These are phyloP conservation scores for Alternaria gansuensis DNA, from an alignment of 2,329 filamentous ascomycete genomes.

Conservation along the genomic window DNA sequence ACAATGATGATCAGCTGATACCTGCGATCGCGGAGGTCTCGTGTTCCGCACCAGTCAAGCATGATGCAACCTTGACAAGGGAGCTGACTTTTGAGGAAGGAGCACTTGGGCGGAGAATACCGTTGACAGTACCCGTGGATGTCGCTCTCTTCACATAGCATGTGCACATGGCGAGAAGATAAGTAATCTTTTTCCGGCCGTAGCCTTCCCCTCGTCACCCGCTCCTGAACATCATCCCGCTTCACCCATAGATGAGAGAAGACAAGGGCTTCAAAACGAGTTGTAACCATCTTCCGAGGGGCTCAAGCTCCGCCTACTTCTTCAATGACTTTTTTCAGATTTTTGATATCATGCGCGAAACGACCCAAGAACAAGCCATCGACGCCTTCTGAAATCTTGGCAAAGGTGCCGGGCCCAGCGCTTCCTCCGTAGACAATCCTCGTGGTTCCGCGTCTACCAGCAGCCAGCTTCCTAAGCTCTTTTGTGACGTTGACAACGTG, in stretches of 20 bases:
- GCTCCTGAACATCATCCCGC: not conserved
- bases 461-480: constrained; percentile 67
- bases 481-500: constrained; percentile 77
- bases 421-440: constrained; percentile 84
- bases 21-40: not conserved
- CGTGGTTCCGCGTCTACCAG: constrained; percentile 63
- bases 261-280: not conserved
- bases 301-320: constrained; percentile 67
- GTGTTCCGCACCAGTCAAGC: not conserved
- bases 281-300: not conserved
- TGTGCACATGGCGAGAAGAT: not conserved
- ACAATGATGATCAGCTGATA: not conserved
- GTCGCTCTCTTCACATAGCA: constrained; percentile 8
- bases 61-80: not conserved
- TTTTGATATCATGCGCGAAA: constrained; percentile 79
- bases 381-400: constrained; percentile 70
- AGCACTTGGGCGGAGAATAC: not conserved
- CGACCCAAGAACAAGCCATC: constrained; percentile 84
- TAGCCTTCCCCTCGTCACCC: not conserved
- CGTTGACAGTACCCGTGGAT: not conserved
- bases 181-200: constrained; percentile 9
- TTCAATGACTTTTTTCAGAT: constrained; percentile 74
- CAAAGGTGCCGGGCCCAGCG: constrained; percentile 80
- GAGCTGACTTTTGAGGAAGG: not conserved
- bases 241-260: not conserved